Evolutionary conservation across 148 eudicot species (phyloP).

Genomic region (Chenopodium berlandieri): DNA sequence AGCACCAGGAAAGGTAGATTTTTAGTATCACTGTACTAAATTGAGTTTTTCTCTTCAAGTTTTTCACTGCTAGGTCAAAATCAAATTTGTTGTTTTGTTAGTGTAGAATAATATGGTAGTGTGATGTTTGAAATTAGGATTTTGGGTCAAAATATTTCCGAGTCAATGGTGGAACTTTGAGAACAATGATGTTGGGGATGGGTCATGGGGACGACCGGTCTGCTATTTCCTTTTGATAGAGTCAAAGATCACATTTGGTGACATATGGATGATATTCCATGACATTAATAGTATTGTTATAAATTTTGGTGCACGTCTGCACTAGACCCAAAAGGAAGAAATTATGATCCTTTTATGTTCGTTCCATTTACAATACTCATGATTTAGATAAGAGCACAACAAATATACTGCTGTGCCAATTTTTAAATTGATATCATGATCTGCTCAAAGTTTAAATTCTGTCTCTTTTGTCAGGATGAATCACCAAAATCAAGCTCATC

Average conservation of each 20-base stretch:
- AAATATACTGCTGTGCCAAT: not conserved
- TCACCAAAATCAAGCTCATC: conserved; percentile 47
- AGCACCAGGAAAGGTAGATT: conserved; percentile 67
- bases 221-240: not conserved
- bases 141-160: not conserved
- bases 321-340: not conserved
- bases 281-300: not conserved
- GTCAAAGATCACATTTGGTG: not conserved
- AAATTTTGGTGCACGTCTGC: not conserved
- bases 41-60: not conserved
- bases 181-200: not conserved
- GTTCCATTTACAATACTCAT: not conserved
- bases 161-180: not conserved
- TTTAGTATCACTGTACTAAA: not conserved
- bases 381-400: not conserved
- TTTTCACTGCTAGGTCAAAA: not conserved
- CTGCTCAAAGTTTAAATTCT: not conserved
- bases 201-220: conserved; percentile 6
- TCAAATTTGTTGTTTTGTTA: too few relatives aligned
- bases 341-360: not conserved
- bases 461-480: conserved; percentile 36
- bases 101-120: not conserved
- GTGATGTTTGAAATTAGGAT: not conserved
- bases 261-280: not conserved
- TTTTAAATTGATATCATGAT: not conserved